Percentiles rank a stretch among this genome's conserved stretches.
phyloP scores from a whole-genome alignment of 139 green algal species.

The Asterochloris erici region DNA sequence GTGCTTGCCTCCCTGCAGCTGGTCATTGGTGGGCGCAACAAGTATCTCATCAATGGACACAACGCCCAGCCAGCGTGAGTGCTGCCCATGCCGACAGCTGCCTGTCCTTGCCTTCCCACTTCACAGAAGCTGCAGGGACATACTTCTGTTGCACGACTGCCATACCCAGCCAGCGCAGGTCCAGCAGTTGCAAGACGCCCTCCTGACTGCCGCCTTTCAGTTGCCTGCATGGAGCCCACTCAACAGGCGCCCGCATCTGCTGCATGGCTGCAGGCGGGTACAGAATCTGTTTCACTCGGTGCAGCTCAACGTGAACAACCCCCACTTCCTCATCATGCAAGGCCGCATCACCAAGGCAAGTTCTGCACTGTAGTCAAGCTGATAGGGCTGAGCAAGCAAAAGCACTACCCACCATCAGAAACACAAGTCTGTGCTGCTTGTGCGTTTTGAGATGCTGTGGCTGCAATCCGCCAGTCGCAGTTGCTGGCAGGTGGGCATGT shows the following conservation, averaged over 20 bases:
- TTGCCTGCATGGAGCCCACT: no score
- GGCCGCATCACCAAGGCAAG: conserved; percentile 90
- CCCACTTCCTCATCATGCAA: conserved; percentile 99
- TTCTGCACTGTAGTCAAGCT: no score
- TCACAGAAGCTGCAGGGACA: no score
- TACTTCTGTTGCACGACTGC: no score
- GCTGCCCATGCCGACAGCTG: no score
- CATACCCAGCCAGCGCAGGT: no score
- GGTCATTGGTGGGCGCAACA: conserved; percentile 94
- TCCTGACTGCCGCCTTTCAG: no score
- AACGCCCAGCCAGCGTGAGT: conserved; percentile 76
- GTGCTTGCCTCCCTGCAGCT: conserved; percentile 56
- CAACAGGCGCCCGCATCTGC: neutral
- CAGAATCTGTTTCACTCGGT: conserved; percentile 98
- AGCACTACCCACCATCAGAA: neutral
- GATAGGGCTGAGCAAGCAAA: neutral
- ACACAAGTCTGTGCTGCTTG: neutral
- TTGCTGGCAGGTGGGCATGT: neutral
- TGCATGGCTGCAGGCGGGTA: conserved; percentile 67
- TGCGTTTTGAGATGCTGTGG: neutral
- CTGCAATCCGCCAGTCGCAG: conserved; percentile 34
- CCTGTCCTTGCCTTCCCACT: no score
- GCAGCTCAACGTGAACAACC: conserved; percentile 99
- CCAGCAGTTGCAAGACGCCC: no score
- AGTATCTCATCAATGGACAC: conserved; percentile 98